These are phyloP conservation scores for Calocybe cyanea DNA, from an alignment of 768 basidiomycete species.

Conservation along the genomic window DNA sequence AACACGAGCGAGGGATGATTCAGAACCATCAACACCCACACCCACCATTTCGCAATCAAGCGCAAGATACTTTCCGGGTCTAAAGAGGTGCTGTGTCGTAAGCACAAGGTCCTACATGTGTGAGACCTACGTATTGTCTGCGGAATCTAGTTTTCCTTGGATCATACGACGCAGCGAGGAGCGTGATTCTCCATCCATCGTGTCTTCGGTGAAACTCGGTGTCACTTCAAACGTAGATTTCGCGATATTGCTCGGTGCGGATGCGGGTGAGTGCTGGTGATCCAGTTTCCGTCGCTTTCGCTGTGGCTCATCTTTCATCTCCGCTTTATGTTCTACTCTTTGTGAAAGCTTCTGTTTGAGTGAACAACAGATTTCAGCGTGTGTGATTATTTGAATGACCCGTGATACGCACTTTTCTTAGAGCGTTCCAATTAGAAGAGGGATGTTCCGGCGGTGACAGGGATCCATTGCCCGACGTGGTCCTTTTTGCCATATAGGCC, in stretches of 20 bases:
- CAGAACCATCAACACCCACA: constrained; percentile 75
- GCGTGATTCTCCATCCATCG: constrained; percentile 47
- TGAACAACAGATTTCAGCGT: background rate
- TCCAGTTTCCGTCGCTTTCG: constrained; percentile 29
- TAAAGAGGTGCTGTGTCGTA: constrained; percentile 20
- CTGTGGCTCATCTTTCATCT: constrained; percentile 11
- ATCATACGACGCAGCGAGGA: constrained; percentile 49
- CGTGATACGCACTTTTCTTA: constrained; percentile 45
- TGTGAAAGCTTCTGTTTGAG: constrained; percentile 13
- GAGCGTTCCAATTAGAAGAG: constrained; percentile 58
- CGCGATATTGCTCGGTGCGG: constrained; percentile 1
- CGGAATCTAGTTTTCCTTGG: constrained; percentile 39
- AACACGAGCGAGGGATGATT: constrained; percentile 85
- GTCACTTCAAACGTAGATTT: constrained; percentile 1
- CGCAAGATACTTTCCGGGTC: constrained; percentile 72
- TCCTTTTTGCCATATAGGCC: constrained; percentile 4
- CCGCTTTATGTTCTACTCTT: constrained; percentile 9
- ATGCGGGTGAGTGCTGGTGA: constrained; percentile 8
- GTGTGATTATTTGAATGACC: too few relatives aligned
- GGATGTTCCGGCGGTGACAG: too few relatives aligned
- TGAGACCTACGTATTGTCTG: constrained; percentile 36
- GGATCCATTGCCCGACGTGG: constrained; percentile 2
- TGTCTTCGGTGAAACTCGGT: constrained; percentile 11
- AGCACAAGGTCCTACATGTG: constrained; percentile 1
- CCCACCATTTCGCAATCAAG: constrained; percentile 99